These are phyloP conservation scores for Colletotrichum musicola DNA, from an alignment of 2,329 filamentous ascomycete genomes.

Conservation along the genomic window DNA sequence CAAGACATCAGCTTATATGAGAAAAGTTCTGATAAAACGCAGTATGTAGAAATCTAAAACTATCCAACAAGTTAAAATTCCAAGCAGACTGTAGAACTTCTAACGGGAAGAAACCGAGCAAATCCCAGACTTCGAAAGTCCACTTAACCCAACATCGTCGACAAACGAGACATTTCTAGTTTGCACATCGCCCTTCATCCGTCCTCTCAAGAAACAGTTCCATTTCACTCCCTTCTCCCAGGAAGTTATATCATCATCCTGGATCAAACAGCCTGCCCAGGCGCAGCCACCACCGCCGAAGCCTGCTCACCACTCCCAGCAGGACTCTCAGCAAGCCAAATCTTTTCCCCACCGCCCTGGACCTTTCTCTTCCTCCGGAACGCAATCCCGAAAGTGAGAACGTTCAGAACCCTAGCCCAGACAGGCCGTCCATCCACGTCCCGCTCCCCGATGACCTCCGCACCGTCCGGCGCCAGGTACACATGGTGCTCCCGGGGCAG, in stretches of 20 bases:
- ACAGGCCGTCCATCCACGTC: background rate
- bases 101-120: no score
- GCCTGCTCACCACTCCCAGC: background rate
- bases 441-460: conserved; percentile 18
- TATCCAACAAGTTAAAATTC: no score
- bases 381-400: conserved; percentile 12
- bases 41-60: no score
- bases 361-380: background rate
- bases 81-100: no score
- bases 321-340: background rate
- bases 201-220: no score
- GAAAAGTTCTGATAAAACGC: no score
- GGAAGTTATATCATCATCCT: background rate
- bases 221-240: background rate
- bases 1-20: no score
- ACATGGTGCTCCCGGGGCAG: conserved; percentile 62
- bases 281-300: background rate
- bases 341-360: background rate
- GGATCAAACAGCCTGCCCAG: background rate
- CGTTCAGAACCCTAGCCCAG: conserved; percentile 1
- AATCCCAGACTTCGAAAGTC: no score
- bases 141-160: no score
- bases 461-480: conserved; percentile 63
- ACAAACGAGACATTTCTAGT: no score
- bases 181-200: no score